phyloP scores from a whole-genome alignment of 2,329 filamentous ascomycete species.

The Ophiosphaerella narmari region DNA sequence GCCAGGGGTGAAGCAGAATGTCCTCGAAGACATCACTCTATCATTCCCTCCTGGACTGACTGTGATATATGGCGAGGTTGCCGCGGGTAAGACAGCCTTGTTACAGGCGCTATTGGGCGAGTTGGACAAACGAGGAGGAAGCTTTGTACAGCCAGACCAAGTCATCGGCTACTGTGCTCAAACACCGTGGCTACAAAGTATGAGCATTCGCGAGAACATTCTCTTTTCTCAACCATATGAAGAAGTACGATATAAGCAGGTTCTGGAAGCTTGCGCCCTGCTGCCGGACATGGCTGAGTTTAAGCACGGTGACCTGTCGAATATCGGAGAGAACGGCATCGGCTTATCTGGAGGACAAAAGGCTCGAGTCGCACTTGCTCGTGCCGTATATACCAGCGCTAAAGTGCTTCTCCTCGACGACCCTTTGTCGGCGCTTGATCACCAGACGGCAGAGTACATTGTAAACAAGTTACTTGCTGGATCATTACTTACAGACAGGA shows the following conservation, averaged over 20 bases:
- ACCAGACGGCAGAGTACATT: slow-evolving; percentile 67
- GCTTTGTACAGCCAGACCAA: slow-evolving; percentile 58
- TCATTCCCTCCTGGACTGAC: slow-evolving; percentile 62
- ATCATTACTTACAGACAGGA: slow-evolving; percentile 58
- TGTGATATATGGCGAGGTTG: slow-evolving; percentile 67
- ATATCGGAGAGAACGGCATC: slow-evolving; percentile 65
- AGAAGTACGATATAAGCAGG: slow-evolving; percentile 68
- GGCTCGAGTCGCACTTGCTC: slow-evolving; percentile 63
- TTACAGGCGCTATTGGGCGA: slow-evolving; percentile 65
- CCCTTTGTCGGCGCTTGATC: slow-evolving; percentile 64
- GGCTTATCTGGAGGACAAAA: slow-evolving; percentile 66
- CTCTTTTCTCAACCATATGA: slow-evolving; percentile 70
- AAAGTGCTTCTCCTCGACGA: slow-evolving; percentile 63
- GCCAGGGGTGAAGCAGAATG: slow-evolving; percentile 67
- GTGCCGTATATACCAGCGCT: slow-evolving; percentile 63
- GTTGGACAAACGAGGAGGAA: slow-evolving; percentile 58
- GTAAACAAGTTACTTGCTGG: slow-evolving; percentile 63
- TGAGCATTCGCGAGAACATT: slow-evolving; percentile 72
- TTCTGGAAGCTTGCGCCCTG: slow-evolving; percentile 68
- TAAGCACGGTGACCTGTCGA: slow-evolving; percentile 66
- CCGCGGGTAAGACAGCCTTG: slow-evolving; percentile 66
- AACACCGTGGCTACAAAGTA: slow-evolving; percentile 70
- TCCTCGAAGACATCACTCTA: slow-evolving; percentile 60
- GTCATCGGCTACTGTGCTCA: slow-evolving; percentile 68
- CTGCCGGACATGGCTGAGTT: slow-evolving; percentile 66